These are phyloP conservation scores for sweet orange (Citrus sinensis) DNA, from an alignment of 345 rosid species.

Conservation along the genomic window DNA sequence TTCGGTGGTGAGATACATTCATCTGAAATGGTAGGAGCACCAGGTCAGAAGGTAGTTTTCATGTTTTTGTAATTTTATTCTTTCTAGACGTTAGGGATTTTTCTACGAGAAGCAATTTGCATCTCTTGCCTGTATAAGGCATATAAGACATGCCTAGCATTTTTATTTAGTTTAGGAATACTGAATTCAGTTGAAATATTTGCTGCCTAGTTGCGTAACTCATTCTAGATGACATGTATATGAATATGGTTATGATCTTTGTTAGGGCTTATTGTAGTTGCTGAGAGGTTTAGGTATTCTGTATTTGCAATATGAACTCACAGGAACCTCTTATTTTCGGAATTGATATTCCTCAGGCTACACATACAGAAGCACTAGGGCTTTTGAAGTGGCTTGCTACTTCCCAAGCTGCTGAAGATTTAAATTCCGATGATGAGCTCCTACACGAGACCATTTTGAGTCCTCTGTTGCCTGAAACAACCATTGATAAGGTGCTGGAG, in stretches of 20 bases:
- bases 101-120: background rate
- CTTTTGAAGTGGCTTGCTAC: conserved; percentile 91
- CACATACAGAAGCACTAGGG: conserved; percentile 68
- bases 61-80: background rate
- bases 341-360: conserved; percentile 33
- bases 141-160: background rate
- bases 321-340: background rate
- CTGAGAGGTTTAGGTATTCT: background rate
- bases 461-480: conserved; percentile 69
- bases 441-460: conserved; percentile 70
- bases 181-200: background rate
- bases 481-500: conserved; percentile 67
- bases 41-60: conserved; percentile 29
- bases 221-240: background rate
- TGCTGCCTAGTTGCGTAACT: background rate
- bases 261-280: background rate
- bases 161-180: background rate
- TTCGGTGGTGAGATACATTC: conserved; percentile 21
- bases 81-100: background rate
- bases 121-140: background rate
- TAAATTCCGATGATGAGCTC: conserved; percentile 95
- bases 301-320: background rate
- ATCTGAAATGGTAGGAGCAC: conserved; percentile 21
- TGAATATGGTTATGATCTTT: background rate
- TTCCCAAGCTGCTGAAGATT: conserved; percentile 86